Evolutionary conservation across 2,329 filamentous ascomycete genomes (phyloP), one percentile per base, ranked within the genome.

Genomic region (Meredithiella fracta): DNA sequence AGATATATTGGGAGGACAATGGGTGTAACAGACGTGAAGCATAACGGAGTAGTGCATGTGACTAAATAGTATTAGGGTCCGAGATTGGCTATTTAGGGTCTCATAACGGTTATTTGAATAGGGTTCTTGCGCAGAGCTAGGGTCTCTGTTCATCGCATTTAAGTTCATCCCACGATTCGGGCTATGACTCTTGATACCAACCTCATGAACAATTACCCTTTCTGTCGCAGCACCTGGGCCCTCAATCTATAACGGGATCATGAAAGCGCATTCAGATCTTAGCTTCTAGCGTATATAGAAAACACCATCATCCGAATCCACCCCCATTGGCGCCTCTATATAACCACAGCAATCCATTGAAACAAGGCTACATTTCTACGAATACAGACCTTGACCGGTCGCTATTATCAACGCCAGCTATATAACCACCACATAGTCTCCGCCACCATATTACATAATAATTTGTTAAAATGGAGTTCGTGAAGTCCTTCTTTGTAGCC

Each of bases 401-500:
- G 11, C 5, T 5, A 34, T 34, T 11, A 34, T 11, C 29, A 34
- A 11, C 5, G 5, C 29, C 5, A 34, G 5, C 29, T 34, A 34
- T 34, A 34, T 34, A 5, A 34, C 11, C 29, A 34, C 5, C 29
- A 11, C 29, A 5, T 34, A 34, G 11, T 11, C 11, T 34, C 11
- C 11, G 11, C 29, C n/a, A n/a, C 29, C 29, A 34, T 5, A 34
- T 5, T 34, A 34, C 11, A 34, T 34, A n/a, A n/a, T 11, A 34
- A 34, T 2, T n/a, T 6, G 40, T 5, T 65, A 69, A 63, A 65
- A 97, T 97, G 92, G 88, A 97, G 73, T 79, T 85, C 47, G 75
- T 97, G 67, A 87, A 82, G 68, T 76, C 83, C 58, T 81, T 96
- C 64, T 91, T 97, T 71, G 88, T 82, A 69, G 91, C 88, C 70